Evolutionary conservation across 2,329 filamentous ascomycete genomes (phyloP).

Genomic region (Aspergillus bombycis): DNA sequence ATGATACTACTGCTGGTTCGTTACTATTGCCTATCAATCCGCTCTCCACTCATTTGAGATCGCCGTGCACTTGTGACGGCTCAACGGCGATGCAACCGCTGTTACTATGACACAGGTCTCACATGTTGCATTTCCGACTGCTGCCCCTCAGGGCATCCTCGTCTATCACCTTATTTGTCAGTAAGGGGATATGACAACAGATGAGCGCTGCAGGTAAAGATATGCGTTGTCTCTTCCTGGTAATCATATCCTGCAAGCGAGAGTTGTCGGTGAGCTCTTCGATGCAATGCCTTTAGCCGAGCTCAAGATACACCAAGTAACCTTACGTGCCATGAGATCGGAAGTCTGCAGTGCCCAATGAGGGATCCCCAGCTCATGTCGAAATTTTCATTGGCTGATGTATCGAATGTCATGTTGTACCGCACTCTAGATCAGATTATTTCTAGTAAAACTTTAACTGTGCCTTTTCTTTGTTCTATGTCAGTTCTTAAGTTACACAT

Average conservation of each 20-base stretch:
- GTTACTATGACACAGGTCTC: neutral
- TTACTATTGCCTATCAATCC: neutral
- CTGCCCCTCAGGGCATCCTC: neutral
- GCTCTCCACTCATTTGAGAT: conserved; percentile 6
- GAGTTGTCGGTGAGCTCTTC: neutral
- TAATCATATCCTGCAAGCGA: neutral
- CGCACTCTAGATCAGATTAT: conserved; percentile 5
- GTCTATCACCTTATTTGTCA: neutral
- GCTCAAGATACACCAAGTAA: neutral
- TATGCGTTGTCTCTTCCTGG: neutral
- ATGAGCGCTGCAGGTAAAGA: neutral
- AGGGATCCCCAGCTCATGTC: conserved; percentile 2
- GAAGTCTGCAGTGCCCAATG: neutral
- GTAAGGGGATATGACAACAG: conserved; percentile 1
- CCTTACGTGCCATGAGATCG: neutral
- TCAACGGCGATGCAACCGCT: conserved; percentile 8
- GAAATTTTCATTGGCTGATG: neutral
- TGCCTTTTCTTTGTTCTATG: conserved; percentile 2
- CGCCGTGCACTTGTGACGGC: conserved; percentile 2
- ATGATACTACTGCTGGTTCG: neutral
- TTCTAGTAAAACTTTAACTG: neutral
- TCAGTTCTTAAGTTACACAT: neutral
- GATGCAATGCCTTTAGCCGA: neutral
- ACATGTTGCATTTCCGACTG: conserved; percentile 2
- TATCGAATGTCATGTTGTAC: conserved; percentile 4